Evolutionary conservation across 495 filamentous ascomycete species (phyloP).

Genomic region (Paragyromitra xinjiangensis): DNA sequence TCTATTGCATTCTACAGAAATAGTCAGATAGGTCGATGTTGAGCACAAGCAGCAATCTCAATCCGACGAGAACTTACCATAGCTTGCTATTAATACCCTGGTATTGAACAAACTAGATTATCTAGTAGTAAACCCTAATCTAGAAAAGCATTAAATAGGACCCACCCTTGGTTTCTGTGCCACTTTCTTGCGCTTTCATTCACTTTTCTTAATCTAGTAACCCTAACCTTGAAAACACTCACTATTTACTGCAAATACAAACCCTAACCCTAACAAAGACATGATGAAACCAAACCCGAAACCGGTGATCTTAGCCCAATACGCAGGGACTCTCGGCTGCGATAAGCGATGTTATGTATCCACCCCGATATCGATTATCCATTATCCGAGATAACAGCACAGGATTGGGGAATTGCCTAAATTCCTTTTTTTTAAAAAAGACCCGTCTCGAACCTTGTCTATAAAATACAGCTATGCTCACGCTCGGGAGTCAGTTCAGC

Average conservation of each 20-base stretch:
- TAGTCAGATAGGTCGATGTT: neutral
- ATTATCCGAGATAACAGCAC: slow-evolving; percentile 15
- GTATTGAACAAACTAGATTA: no score
- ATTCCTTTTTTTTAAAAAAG: slow-evolving; percentile 12
- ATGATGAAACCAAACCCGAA: neutral
- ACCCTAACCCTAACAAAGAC: neutral
- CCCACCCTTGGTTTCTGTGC: no score
- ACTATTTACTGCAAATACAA: neutral
- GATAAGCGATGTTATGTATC: slow-evolving; percentile 2
- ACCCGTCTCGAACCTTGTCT: no score
- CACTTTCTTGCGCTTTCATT: no score
- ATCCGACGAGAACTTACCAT: no score
- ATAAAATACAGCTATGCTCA: neutral
- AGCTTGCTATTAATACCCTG: no score
- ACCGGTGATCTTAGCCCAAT: slow-evolving; percentile 1
- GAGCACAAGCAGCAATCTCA: no score
- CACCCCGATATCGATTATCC: neutral
- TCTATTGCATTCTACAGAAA: neutral
- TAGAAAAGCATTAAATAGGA: no score
- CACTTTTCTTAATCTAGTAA: no score
- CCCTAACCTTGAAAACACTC: no score
- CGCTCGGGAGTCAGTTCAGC: neutral
- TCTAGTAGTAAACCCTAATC: no score
- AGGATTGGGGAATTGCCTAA: slow-evolving; percentile 9
- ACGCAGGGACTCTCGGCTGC: neutral